Conservation (phyloP, 1,139 yeast genomes). For the Cylindricascospora bacillispora region DNA sequence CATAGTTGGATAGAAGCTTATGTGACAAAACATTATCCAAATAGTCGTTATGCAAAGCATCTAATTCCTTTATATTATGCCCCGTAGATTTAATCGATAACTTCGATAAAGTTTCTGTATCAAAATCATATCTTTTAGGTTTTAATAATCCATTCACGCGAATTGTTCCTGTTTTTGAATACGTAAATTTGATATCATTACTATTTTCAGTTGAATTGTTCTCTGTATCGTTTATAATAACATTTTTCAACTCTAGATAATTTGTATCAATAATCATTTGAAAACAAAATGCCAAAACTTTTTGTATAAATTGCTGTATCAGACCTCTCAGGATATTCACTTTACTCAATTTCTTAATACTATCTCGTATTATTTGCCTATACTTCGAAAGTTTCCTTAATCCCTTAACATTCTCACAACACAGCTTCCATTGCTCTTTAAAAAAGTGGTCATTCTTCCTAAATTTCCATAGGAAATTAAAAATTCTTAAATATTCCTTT, state of each 20-base stretch:
- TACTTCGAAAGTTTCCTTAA: conserved; percentile 13
- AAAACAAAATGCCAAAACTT: conserved; percentile 15
- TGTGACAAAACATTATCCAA: conserved; percentile 15
- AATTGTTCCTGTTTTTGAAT: background rate
- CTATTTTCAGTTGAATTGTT: no score
- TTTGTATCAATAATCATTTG: conserved; percentile 24
- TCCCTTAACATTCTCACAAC: conserved; percentile 27
- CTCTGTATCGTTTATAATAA: no score
- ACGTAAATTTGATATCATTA: conserved; percentile 1
- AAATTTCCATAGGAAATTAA: conserved; percentile 76
- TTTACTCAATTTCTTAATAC: conserved; percentile 16
- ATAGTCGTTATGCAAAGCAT: conserved; percentile 15
- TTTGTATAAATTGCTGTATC: conserved; percentile 17
- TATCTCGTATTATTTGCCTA: conserved; percentile 18
- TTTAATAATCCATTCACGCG: conserved; percentile 10
- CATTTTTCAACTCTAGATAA: conserved; percentile 27
- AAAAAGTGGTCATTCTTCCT: conserved; percentile 47
- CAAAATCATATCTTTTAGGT: conserved; percentile 8
- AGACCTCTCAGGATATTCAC: conserved; percentile 16
- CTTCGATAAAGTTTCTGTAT: background rate
- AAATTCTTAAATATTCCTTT: conserved; percentile 62
- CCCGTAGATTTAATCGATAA: conserved; percentile 4
- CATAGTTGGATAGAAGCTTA: conserved; percentile 15
- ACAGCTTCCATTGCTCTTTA: conserved; percentile 34
- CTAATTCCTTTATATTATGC: conserved; percentile 21